A percentile compares a stretch with the other conserved stretches of the same genome.
Conservation (phyloP, 2,329 filamentous ascomycete genomes). For the Fusarium drepaniforme region DNA sequence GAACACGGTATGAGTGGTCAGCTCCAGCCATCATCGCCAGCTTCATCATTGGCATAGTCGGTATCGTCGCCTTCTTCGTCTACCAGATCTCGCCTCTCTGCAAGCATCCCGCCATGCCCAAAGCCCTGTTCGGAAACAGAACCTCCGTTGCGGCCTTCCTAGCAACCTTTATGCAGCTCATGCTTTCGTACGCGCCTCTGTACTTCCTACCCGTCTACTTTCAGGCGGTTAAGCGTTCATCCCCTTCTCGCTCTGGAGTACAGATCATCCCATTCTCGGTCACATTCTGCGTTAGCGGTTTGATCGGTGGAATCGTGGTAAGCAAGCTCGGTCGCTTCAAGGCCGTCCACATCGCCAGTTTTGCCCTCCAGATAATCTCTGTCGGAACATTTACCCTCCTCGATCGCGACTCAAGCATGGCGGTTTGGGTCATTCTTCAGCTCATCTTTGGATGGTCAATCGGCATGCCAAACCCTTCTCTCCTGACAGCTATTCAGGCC, state of each 20-base stretch:
- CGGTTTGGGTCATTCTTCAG: background rate
- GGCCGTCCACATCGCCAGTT: background rate
- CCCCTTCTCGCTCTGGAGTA: constrained; percentile 49
- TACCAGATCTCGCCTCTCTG: constrained; percentile 47
- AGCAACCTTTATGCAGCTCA: constrained; percentile 37
- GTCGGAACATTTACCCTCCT: background rate
- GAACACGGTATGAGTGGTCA: constrained; percentile 62
- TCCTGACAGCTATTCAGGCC: background rate
- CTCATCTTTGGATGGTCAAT: background rate
- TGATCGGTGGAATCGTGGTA: background rate
- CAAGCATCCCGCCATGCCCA: constrained; percentile 55
- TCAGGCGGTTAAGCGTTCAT: constrained; percentile 53
- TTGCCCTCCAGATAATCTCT: background rate
- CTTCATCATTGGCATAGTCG: constrained; percentile 57
- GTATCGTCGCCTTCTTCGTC: constrained; percentile 50
- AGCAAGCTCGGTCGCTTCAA: background rate
- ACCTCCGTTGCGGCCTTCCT: constrained; percentile 45
- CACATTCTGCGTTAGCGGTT: background rate
- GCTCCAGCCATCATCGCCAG: constrained; percentile 60
- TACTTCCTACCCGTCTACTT: constrained; percentile 63
- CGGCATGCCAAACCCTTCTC: background rate
- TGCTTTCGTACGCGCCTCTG: constrained; percentile 50
- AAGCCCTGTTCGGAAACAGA: constrained; percentile 57
- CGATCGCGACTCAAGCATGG: background rate
- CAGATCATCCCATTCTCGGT: constrained; percentile 41